Evolutionary conservation across 257 asterid species (phyloP), one percentile per base, ranked within the genome.

Genomic region (Solanum pennellii): DNA sequence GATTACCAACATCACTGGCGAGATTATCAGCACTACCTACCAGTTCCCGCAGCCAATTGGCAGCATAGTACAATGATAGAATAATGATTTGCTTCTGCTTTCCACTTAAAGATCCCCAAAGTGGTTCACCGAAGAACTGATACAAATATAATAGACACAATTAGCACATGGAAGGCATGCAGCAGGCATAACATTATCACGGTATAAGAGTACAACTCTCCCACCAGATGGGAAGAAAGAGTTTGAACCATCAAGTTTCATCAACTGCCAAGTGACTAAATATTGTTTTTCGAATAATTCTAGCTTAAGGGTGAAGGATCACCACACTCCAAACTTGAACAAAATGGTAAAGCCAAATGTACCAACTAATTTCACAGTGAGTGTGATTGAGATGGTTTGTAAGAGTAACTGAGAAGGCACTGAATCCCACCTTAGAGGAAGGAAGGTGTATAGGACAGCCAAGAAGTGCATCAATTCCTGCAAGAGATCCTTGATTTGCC

Each of bases 371-470:
- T 27, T 45, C 15, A 37, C 69, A 49, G 42, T 29, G 44, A 31
- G 10, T 80, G 85, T 10, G 44, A 80, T 29, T 49, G 69, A 80
- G 49, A 80, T 49, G 42, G 69, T 80, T 39, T 74, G 39, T 20
- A 73, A 73, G 82, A 18, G 31, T 37, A 37, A 20, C 47, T 73
- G 29, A 18, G 47, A 37, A 73, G 82, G 29, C 49, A 73, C 82
- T 73, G 41, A 79, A 79, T 74, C 90, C 89, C 89, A 94, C 98
- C 98, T 95, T 95, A 65, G 95, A 88, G 88, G 97, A 94, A 87
- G 98, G 98, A 91, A 95, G 98, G 90, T 95, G 93, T 86, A 95
- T 79, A 88, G 98, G 98, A 92, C 98, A 95, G 86, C 98, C 98
- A 88, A 95, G 95, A 88, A 95, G 98, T 56, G 98, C 98, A 93